Conservation (phyloP, 176 grass and related monocot genomes). For the Musa beccarii region DNA sequence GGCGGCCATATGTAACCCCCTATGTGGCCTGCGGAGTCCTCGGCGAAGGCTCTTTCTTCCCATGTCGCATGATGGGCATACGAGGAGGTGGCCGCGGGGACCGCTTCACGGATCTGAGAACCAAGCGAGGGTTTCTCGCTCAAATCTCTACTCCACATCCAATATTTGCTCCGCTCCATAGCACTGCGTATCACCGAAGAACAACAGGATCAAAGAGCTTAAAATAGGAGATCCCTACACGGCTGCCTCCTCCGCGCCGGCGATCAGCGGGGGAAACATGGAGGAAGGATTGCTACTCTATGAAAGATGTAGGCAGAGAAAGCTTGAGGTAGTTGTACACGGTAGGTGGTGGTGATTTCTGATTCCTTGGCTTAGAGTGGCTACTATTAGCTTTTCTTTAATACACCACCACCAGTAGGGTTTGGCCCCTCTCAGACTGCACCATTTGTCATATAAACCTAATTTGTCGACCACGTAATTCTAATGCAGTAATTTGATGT, state of each 20-base stretch:
- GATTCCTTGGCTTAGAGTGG: neutral
- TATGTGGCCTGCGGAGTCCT: slow-evolving; percentile 20
- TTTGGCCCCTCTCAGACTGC: neutral
- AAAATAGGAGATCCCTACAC: neutral
- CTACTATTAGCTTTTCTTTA: slow-evolving; percentile 1
- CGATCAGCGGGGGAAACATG: neutral
- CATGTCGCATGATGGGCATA: neutral
- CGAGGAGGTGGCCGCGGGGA: neutral
- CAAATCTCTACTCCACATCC: neutral
- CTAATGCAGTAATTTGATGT: no score
- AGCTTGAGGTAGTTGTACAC: neutral
- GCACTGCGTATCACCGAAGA: neutral
- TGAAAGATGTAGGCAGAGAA: neutral
- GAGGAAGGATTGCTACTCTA: neutral
- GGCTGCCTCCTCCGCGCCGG: no score
- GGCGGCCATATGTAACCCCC: slow-evolving; percentile 19
- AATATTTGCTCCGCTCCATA: slow-evolving; percentile 7
- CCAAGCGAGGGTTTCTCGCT: neutral
- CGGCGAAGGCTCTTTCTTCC: slow-evolving; percentile 19
- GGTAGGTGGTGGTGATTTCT: neutral
- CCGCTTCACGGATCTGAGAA: neutral
- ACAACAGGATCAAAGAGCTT: neutral
- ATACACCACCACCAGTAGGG: neutral
- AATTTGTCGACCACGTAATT: neutral
- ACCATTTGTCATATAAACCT: neutral